A percentile compares a stretch with the other conserved stretches of the same genome.
These are phyloP conservation scores for Arachis monticola DNA, from an alignment of 331 rosid genomes.

Conservation along the genomic window DNA sequence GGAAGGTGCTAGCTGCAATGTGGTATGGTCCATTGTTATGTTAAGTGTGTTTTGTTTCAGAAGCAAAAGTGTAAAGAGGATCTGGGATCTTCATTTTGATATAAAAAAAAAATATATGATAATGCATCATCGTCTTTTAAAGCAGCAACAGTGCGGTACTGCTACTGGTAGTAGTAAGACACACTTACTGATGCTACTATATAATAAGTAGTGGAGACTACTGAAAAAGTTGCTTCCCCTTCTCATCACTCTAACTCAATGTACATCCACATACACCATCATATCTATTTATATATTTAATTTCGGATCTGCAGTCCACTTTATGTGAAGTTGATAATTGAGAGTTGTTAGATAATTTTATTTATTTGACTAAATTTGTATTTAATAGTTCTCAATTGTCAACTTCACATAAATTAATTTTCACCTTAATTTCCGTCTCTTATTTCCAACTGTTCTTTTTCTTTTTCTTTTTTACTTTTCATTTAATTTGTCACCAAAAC, in stretches of 20 bases:
- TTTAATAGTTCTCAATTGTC: too few relatives aligned
- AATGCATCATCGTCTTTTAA: slow-evolving; percentile 55
- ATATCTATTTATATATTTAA: too few relatives aligned
- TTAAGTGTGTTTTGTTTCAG: slow-evolving; percentile 50
- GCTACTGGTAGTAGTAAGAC: slow-evolving; percentile 32
- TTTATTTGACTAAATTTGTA: too few relatives aligned
- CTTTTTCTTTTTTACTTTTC: too few relatives aligned
- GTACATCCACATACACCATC: slow-evolving; percentile 15
- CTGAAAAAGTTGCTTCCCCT: slow-evolving; percentile 41
- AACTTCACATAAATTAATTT: too few relatives aligned
- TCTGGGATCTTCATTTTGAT: slow-evolving; percentile 35
- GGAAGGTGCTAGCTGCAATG: slow-evolving; percentile 36
- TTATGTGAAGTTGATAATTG: too few relatives aligned
- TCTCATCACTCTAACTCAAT: neutral
- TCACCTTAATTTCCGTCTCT: too few relatives aligned
- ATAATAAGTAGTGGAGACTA: slow-evolving; percentile 38
- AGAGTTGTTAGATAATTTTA: too few relatives aligned
- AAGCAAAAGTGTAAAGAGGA: slow-evolving; percentile 51
- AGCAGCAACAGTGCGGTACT: slow-evolving; percentile 54
- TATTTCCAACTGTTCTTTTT: too few relatives aligned
- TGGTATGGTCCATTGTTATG: slow-evolving; percentile 30
- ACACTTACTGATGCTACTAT: slow-evolving; percentile 14
- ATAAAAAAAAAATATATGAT: neutral
- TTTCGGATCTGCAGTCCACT: too few relatives aligned
- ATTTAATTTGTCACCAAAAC: too few relatives aligned